Base-by-base conservation (phyloP, 1,284 basidiomycete species). In the Peniophora sp. region DNA sequence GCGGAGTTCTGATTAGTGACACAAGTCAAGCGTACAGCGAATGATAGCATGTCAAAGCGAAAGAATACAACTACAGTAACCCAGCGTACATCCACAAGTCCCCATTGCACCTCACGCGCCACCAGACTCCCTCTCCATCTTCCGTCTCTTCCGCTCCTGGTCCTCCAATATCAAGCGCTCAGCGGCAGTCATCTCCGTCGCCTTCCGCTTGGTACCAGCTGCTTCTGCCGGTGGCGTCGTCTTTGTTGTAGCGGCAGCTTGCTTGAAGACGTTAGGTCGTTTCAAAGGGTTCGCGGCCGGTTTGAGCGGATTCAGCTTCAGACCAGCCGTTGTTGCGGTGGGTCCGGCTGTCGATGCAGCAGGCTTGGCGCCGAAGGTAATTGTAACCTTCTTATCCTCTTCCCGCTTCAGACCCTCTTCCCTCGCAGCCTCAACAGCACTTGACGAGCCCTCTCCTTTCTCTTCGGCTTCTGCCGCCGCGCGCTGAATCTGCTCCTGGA, bases 401-500 rank as follows among this genome's bases (percentile, higher is more conserved):
- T 88, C 83, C 24, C 86, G 81, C 62, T 88, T 83, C 44, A 93
- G 68, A 0, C 79, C 85, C 54, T 78, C 76, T 51, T 79, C 80
- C 17, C 66, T 73, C 2, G 71, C 69, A 2, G 75, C 72, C 2
- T 61, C 57, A 2, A 58, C 60, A 2, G 61, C 59, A 6, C 60
- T 57, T 12, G 63, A 62, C 8, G 55, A 50, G 22, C 55, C 52
- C 22, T 57, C 56, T 12, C 56, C 55, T 23, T 57, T 57, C 1
- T 51, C 51, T 11, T 49, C 59, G 2, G 66, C 65, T 47, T 70
- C 67, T 24, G 67, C 67, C 32, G 64, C 67, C 0, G 97, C 96
- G 24, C 92, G 78, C 60, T 92, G 92, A 52, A 99, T 99, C 71
- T 99, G 96, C 61, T 98, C 93, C 22, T 88, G 78, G 52, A 99